These are phyloP conservation scores for Aureobasidium sp. DNA, from an alignment of 2,329 filamentous ascomycete genomes.

Conservation along the genomic window DNA sequence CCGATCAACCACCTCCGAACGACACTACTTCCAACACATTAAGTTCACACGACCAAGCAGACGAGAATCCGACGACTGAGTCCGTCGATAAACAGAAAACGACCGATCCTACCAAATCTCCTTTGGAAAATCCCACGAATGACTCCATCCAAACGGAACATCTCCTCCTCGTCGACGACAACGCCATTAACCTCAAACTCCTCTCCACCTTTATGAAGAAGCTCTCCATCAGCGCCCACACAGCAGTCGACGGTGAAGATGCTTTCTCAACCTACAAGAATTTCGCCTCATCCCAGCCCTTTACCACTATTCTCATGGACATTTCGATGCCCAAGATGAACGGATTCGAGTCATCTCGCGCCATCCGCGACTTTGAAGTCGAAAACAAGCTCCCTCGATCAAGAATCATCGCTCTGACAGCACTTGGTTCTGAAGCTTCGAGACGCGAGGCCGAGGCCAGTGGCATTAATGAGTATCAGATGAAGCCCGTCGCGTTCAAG, in stretches of 20 bases:
- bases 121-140: too few species aligned
- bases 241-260: neutral
- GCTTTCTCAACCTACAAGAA: neutral
- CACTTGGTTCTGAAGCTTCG: constrained; percentile 15
- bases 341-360: constrained; percentile 24
- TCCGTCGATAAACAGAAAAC: neutral
- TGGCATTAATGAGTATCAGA: constrained; percentile 25
- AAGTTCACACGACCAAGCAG: neutral
- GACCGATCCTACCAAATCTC: too few species aligned
- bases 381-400: constrained; percentile 2
- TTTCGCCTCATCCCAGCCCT: neutral
- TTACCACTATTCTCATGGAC: constrained; percentile 14
- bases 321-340: constrained; percentile 14
- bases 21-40: neutral
- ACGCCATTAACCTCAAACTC: constrained; percentile 1
- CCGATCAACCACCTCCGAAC: neutral
- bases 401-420: constrained; percentile 18
- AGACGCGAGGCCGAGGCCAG: constrained; percentile 20
- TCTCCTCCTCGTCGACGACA: constrained; percentile 8
- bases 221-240: neutral
- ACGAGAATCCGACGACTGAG: neutral
- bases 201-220: neutral
- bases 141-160: neutral
- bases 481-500: constrained; percentile 23
- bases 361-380: constrained; percentile 24